These are phyloP conservation scores for Cystoderma amianthinum DNA, from an alignment of 768 basidiomycete species.

Conservation along the genomic window DNA sequence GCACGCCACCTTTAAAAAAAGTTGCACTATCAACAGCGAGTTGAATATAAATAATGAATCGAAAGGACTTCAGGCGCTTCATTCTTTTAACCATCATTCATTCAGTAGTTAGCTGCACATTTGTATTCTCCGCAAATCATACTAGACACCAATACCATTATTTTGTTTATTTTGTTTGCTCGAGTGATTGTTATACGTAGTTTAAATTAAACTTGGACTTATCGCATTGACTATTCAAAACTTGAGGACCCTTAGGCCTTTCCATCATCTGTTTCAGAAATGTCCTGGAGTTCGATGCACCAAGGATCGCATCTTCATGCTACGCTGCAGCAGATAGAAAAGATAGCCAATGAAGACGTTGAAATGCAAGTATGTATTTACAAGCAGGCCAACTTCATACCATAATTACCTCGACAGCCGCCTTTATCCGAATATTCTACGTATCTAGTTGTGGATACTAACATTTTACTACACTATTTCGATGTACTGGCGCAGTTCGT, in stretches of 20 bases:
- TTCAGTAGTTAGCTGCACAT: neutral
- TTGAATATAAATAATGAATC: neutral
- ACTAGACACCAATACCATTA: conserved; percentile 12
- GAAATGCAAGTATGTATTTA: conserved; percentile 59
- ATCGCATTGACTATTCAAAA: too few relatives aligned
- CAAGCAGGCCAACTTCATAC: conserved; percentile 1
- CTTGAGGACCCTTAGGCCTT: too few relatives aligned
- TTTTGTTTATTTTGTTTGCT: conserved; percentile 4
- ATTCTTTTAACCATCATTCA: neutral
- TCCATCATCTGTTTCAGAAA: too few relatives aligned
- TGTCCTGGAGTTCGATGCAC: too few relatives aligned
- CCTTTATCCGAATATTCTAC: conserved; percentile 32
- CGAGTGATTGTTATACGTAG: neutral
- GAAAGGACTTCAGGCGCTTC: neutral
- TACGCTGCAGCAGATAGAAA: conserved; percentile 45
- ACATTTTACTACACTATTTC: conserved; percentile 65
- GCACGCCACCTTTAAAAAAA: conserved; percentile 66
- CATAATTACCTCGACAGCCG: conserved; percentile 25
- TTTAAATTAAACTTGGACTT: neutral
- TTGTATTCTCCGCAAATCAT: conserved; percentile 6
- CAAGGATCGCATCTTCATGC: conserved; percentile 16
- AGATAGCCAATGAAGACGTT: conserved; percentile 58
- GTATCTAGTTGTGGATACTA: conserved; percentile 71
- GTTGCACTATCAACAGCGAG: conserved; percentile 35
- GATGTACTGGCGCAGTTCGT: conserved; percentile 60